phyloP scores from a whole-genome alignment of 305 asterid species.

The Withania somnifera region DNA sequence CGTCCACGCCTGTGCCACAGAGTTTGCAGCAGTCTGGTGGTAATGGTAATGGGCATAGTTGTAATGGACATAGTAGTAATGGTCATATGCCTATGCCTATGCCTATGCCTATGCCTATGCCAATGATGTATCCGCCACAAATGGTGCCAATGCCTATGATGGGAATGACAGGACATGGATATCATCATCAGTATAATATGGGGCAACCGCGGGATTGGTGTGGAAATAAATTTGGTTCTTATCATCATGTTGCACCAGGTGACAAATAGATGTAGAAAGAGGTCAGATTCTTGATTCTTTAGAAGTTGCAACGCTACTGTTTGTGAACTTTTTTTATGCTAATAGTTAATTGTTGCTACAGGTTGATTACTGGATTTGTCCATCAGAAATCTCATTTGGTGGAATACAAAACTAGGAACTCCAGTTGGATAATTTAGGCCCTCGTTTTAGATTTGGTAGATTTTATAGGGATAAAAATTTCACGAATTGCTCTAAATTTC shows the following conservation, averaged over 20 bases:
- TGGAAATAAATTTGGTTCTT: slow-evolving; percentile 15
- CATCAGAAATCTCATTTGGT: slow-evolving; percentile 1
- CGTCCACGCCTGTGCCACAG: slow-evolving; percentile 19
- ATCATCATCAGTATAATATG: slow-evolving; percentile 28
- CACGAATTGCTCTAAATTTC: neutral
- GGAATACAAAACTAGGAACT: slow-evolving; percentile 1
- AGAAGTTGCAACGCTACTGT: neutral
- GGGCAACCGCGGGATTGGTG: slow-evolving; percentile 22
- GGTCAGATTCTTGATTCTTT: neutral
- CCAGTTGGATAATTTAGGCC: neutral
- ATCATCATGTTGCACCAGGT: slow-evolving; percentile 19
- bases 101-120: slow-evolving; percentile 28
- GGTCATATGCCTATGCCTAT: slow-evolving; percentile 16
- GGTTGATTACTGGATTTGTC: neutral
- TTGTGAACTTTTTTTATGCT: neutral
- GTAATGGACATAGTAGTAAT: neutral
- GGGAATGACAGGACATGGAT: slow-evolving; percentile 16
- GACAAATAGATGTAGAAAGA: slow-evolving; percentile 10
- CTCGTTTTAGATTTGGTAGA: neutral
- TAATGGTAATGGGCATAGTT: neutral
- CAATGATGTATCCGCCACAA: slow-evolving; percentile 13
- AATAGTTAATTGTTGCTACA: neutral
- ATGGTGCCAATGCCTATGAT: slow-evolving; percentile 26
- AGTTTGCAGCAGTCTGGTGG: neutral
- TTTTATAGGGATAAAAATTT: neutral